Base-by-base conservation (phyloP, 768 basidiomycete species). In the Boletus subcaerulescens region DNA sequence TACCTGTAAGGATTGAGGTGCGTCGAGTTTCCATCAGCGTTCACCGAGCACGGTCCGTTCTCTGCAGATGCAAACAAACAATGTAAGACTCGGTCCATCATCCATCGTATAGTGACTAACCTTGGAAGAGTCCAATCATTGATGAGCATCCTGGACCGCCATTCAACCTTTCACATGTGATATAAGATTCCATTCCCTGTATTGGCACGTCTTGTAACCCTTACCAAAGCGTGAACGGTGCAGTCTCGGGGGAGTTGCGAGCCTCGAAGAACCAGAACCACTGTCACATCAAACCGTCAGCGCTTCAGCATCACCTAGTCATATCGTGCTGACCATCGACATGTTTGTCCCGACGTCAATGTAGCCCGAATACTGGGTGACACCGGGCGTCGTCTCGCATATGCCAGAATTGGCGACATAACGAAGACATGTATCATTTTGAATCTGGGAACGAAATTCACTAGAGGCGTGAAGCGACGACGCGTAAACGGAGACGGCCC, bases 251-350 rank as follows among this genome's bases (percentile, higher is more conserved):
- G 2, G 75, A 71, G 33, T 79, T 69, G 14, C 86, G 76, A 3
- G 86, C 77, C 57, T 83, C 86, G 50, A 87, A 88, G 67, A 86
- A 87, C 83, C 85, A 87, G 62, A 87, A 87, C 83, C 83, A 87
- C 85, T 85, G 52, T 14, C 41, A 49, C 35, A 31, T 12, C 14
- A 11, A 41, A 8, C 22, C 29, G 39, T 67, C 5, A 66, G 43
- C 13, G 31, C n/a, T n/a, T 8, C 15, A 14, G 17, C 11, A 3
- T 38, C 14, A 32, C 32, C n/a, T 20, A 24, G 31, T 4, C n/a
- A 36, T 3, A 15, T 14, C 1, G 26, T 17, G 58, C 72, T 53
- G 43, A 83, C 83, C 79, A 83, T 80, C 0, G 81, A 83, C 77
- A 81, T 83, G 48, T 82, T 79, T 15, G 61, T 70, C 10, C 78